Percentiles rank a stretch among this genome's conserved stretches.
phyloP scores from a whole-genome alignment of 2,329 filamentous ascomycete genomes.

The Pseudonectria buxi region DNA sequence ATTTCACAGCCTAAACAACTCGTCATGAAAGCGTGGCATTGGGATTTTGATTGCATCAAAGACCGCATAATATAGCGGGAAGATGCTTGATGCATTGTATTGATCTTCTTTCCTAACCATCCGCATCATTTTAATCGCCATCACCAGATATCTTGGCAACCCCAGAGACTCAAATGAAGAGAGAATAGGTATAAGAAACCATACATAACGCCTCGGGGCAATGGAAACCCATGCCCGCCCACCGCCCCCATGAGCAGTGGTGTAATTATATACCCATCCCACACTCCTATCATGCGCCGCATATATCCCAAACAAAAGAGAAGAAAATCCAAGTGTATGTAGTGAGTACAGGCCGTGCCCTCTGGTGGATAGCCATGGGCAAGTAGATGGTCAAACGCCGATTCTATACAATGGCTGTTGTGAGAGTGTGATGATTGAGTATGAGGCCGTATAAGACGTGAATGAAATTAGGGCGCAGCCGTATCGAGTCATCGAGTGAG shows the following conservation, averaged over 20 bases:
- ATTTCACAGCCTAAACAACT: too few species aligned
- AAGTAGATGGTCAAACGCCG: conserved; percentile 23
- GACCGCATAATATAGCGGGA: too few species aligned
- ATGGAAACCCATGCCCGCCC: not conserved
- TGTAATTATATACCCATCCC: not conserved
- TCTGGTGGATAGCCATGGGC: conserved; percentile 11
- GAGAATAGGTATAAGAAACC: not conserved
- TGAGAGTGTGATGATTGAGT: conserved; percentile 4
- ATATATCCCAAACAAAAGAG: not conserved
- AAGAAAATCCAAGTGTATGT: conserved; percentile 14
- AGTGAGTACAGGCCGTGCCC: conserved; percentile 21
- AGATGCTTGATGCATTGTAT: too few species aligned
- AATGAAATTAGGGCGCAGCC: conserved; percentile 17
- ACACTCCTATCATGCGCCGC: not conserved
- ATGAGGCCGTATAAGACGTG: conserved; percentile 20
- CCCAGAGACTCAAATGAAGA: too few species aligned
- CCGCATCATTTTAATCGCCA: too few species aligned
- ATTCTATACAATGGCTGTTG: conserved; percentile 28
- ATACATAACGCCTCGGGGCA: not conserved
- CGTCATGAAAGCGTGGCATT: too few species aligned
- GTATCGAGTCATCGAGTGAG: conserved; percentile 20
- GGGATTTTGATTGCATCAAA: too few species aligned
- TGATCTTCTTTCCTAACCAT: too few species aligned
- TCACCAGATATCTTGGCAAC: too few species aligned
- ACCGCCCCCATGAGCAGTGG: not conserved